Evolutionary conservation across 2,329 filamentous ascomycete genomes (phyloP).

Genomic region (Gaeumannomyces sp.): DNA sequence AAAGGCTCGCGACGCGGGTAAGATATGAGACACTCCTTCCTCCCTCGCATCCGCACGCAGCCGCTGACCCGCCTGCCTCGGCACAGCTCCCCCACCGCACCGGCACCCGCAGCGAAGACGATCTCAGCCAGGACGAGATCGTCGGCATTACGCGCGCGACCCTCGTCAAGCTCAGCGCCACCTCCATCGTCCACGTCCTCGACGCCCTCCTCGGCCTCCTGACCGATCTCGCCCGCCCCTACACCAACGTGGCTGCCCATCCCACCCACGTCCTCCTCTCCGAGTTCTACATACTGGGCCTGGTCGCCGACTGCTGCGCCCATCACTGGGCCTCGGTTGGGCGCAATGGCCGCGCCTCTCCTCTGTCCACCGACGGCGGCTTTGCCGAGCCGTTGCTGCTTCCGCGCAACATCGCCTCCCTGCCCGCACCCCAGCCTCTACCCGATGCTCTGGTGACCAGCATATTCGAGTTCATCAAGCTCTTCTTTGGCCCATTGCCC

Average conservation of each 20-base stretch:
- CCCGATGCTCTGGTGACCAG: slow-evolving; percentile 46
- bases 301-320: slow-evolving; percentile 60
- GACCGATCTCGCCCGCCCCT: slow-evolving; percentile 51
- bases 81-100: slow-evolving; percentile 56
- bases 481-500: slow-evolving; percentile 52
- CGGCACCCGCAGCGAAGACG: slow-evolving; percentile 45
- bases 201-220: slow-evolving; percentile 51
- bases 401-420: slow-evolving; percentile 17
- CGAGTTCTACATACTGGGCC: slow-evolving; percentile 56
- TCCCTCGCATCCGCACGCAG: not conserved
- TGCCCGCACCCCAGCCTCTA: slow-evolving; percentile 33
- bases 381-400: slow-evolving; percentile 11
- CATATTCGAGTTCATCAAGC: slow-evolving; percentile 48
- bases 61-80: not conserved
- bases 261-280: slow-evolving; percentile 56
- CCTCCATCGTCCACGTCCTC: slow-evolving; percentile 47
- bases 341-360: slow-evolving; percentile 13
- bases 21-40: slow-evolving; percentile 16
- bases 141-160: slow-evolving; percentile 55
- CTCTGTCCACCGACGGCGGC: not conserved
- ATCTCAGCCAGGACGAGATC: slow-evolving; percentile 55
- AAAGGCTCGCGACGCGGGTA: slow-evolving; percentile 58
- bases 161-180: slow-evolving; percentile 53
- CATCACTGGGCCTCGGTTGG: slow-evolving; percentile 43
- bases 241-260: slow-evolving; percentile 43